These are phyloP conservation scores for Exsudoporus floridanus DNA, from an alignment of 1,284 basidiomycete species.

Conservation along the genomic window DNA sequence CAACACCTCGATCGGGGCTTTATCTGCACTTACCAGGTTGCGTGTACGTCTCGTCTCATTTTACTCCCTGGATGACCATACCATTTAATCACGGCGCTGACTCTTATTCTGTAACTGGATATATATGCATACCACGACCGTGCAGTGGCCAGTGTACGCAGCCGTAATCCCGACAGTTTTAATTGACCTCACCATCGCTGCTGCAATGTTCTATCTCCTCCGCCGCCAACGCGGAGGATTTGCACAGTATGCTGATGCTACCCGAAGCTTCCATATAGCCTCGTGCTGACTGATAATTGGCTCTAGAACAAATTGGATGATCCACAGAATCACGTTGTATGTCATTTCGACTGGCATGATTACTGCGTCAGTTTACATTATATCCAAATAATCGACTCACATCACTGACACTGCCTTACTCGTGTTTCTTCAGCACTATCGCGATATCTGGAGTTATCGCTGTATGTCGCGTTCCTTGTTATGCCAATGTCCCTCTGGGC, in stretches of 20 bases:
- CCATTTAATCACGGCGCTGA: not conserved
- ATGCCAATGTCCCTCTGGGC: too few species aligned
- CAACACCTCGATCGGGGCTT: not conserved
- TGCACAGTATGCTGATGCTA: not conserved
- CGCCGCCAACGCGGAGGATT: conserved; percentile 1
- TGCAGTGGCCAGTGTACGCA: not conserved
- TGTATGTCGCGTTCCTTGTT: not conserved
- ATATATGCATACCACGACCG: too few species aligned
- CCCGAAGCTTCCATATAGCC: not conserved
- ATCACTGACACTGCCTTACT: not conserved
- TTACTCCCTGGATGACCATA: not conserved
- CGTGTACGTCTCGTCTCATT: not conserved
- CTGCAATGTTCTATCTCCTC: conserved; percentile 1
- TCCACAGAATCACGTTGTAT: not conserved
- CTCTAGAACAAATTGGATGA: conserved; percentile 2
- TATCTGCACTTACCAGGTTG: not conserved
- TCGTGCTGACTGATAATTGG: not conserved
- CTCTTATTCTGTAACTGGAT: too few species aligned
- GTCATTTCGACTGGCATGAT: not conserved
- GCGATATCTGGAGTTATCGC: not conserved
- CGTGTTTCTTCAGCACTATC: not conserved
- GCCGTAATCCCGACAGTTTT: not conserved
- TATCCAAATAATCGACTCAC: not conserved
- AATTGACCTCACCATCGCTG: not conserved
- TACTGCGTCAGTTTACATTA: not conserved